phyloP scores from a whole-genome alignment of 768 basidiomycete species.

The Stropharia rugosoannulata region DNA sequence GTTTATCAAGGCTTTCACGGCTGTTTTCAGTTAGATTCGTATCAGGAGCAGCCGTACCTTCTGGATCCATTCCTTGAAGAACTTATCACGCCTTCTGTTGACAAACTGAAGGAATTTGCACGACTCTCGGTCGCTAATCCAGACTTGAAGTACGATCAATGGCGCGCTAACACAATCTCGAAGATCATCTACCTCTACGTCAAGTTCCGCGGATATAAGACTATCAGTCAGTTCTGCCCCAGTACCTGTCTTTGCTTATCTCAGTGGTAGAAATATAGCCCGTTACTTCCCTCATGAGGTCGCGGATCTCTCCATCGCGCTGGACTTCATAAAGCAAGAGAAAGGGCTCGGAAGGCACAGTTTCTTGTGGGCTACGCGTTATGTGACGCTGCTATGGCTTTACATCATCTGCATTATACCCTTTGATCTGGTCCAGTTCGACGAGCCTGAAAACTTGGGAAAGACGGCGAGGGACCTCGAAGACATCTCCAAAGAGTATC shows the following conservation, averaged over 20 bases:
- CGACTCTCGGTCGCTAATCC: constrained; percentile 35
- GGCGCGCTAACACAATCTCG: constrained; percentile 53
- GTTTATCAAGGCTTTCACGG: neutral
- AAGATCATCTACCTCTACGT: constrained; percentile 74
- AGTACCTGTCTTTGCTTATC: neutral
- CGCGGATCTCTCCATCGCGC: constrained; percentile 72
- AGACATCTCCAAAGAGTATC: constrained; percentile 50
- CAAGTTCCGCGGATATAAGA: constrained; percentile 90
- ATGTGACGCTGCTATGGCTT: constrained; percentile 88
- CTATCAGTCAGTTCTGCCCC: constrained; percentile 63
- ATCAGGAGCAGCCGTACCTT: constrained; percentile 92
- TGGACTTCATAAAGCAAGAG: constrained; percentile 58
- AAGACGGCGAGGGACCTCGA: constrained; percentile 61
- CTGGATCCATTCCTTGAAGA: constrained; percentile 86
- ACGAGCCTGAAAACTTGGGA: constrained; percentile 52
- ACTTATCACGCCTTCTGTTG: constrained; percentile 75
- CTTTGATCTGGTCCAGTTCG: constrained; percentile 87
- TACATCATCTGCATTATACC: constrained; percentile 92
- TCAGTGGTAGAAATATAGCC: constrained; percentile 43
- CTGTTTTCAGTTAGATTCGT: constrained; percentile 70
- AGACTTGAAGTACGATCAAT: constrained; percentile 24
- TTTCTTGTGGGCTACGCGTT: constrained; percentile 77
- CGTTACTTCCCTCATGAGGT: constrained; percentile 95
- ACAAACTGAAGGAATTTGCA: constrained; percentile 56
- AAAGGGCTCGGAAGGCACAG: constrained; percentile 39